These are phyloP conservation scores for Pistacia vera DNA, from an alignment of 345 rosid species.

Conservation along the genomic window DNA sequence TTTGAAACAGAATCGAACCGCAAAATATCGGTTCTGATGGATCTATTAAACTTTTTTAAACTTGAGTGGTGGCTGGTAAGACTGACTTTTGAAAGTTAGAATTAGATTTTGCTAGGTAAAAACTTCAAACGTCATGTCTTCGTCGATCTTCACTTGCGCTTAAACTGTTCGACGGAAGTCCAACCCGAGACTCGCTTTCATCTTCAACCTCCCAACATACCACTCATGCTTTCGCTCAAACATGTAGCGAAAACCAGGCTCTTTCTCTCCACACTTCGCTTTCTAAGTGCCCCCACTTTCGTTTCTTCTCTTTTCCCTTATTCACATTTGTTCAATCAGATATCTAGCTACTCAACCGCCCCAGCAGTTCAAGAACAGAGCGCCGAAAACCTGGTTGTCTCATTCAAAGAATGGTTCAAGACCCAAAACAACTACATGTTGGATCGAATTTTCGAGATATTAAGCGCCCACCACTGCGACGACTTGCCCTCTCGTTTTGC, in stretches of 20 bases:
- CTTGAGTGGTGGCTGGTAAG: no score
- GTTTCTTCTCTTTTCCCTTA: background rate
- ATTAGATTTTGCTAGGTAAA: no score
- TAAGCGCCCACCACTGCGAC: conserved; percentile 26
- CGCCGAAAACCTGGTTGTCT: conserved; percentile 39
- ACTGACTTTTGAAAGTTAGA: no score
- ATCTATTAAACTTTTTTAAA: no score
- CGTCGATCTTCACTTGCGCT: no score
- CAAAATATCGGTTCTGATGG: no score
- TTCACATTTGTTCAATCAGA: background rate
- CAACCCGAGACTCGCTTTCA: background rate
- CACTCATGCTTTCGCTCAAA: conserved; percentile 7
- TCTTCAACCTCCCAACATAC: background rate
- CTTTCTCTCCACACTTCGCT: background rate
- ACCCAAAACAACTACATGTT: conserved; percentile 27
- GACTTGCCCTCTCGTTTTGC: conserved; percentile 26
- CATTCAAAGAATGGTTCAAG: conserved; percentile 69
- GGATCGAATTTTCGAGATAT: conserved; percentile 48
- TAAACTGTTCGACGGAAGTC: no score
- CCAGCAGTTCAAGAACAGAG: background rate
- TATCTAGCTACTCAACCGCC: background rate
- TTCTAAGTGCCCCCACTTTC: background rate
- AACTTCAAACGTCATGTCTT: no score
- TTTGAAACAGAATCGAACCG: no score
- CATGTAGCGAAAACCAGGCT: conserved; percentile 4